Base-by-base conservation (phyloP, 164 flowering plant genomes). In the Chimonanthus praecox region DNA sequence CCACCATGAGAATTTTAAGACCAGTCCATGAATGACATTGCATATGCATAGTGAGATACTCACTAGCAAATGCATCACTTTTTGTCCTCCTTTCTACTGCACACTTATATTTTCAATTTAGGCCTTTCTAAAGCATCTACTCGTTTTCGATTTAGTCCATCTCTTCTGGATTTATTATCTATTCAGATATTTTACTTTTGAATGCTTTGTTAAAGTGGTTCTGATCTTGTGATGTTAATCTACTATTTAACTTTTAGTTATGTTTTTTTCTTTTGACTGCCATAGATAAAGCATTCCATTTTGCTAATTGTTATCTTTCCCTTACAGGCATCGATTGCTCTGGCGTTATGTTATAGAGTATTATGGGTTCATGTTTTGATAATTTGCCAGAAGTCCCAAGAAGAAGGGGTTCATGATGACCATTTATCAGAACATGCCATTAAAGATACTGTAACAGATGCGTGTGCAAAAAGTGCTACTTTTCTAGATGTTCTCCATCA, bases 401-500 rank as follows among this genome's bases (percentile, higher is more conserved):
- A 77, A 73, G 75, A 75, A 49, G 77, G 73, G 49, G 43, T 43
- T 46, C 46, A 33, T 50, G 80, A 71, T 60, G 60, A 75, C 72
- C 80, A 81, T 69, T 64, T 85, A n/a, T 77, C 90, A 10, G 93
- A 87, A 78, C 87, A 82, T 77, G 74, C 82, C 64, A 74, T 88
- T 73, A 47, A 68, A 47, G 83, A 83, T 72, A 82, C 82, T 81
- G 80, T 87, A 6, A 74, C 65, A 16, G 95, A 92, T 58, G 85
- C 94, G 70, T 91, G 88, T 76, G 71, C 76, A 21, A 82, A 76
- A 81, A 85, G 82, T 76, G 87, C 87, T 67, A 79, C 82, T 76
- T 82, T 82, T 78, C 78, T 93, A 67, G 93, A 92, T 78, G 78
- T 87, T 75, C 88, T 90, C 66, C 80, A 84, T 80, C 87, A 86